Evolutionary conservation across 202 grass and related monocot genomes (phyloP).

Genomic region (Dendrocalamus latiflorus): DNA sequence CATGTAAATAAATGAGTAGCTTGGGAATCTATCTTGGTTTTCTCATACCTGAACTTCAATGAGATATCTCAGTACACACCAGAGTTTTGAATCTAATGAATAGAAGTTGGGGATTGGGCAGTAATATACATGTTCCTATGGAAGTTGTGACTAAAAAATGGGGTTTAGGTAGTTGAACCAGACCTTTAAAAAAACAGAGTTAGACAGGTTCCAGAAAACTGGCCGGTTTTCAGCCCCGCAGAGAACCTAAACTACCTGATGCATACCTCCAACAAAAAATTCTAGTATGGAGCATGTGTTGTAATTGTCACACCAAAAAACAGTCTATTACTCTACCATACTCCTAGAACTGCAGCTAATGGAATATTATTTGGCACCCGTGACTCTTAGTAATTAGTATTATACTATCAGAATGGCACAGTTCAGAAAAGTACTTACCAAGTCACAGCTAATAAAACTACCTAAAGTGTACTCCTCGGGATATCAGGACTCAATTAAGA

Average conservation of each 20-base stretch:
- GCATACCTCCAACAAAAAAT: not conserved
- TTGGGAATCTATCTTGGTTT: not conserved
- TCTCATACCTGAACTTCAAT: not conserved
- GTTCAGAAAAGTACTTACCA: not conserved
- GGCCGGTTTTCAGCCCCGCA: no score
- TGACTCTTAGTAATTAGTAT: not conserved
- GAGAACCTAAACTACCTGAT: not conserved
- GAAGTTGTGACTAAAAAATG: not conserved
- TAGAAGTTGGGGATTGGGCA: not conserved
- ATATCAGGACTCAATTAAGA: not conserved
- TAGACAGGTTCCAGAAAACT: no score
- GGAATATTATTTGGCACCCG: not conserved
- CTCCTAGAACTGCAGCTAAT: not conserved
- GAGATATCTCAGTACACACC: not conserved
- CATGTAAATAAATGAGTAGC: not conserved
- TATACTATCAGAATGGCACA: not conserved
- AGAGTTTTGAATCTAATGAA: not conserved
- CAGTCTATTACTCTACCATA: not conserved
- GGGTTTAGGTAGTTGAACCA: not conserved
- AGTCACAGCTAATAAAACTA: not conserved
- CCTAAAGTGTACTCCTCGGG: not conserved
- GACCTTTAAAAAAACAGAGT: no score
- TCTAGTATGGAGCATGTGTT: not conserved
- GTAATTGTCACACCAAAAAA: not conserved
- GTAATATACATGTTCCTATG: not conserved